Base-by-base conservation (phyloP, 2,329 filamentous ascomycete species). In the Ophiocordyceps camponoti-floridani region DNA sequence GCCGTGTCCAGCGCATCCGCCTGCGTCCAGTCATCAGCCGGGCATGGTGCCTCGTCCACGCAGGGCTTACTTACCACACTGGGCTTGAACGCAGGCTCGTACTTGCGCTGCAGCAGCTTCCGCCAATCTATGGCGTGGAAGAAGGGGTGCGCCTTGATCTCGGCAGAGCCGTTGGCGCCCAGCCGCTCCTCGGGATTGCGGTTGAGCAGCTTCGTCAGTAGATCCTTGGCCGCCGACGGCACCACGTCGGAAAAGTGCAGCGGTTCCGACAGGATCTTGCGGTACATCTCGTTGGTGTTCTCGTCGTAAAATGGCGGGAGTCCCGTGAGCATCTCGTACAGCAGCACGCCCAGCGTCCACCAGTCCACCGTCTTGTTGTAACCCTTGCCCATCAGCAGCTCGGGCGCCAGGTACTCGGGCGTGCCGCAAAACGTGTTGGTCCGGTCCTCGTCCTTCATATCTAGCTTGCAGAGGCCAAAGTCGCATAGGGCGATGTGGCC, bases 71-170 rank as follows among this genome's bases (percentile, higher is more conserved):
- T 66, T 77, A 94, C 84, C 70, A 94, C 88, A 61, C 79, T 94
- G 47, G 91, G 91, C 66, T 94, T 94, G 72, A 96, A 98, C 49
- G 85, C 88, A 47, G 91, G 91, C 68, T 96, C 89, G 59, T 96
- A 96, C 68, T 96, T 96, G 61, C 91, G 79, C 67, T 96, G 91
- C 49, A 98, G 69, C 48, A 98, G 72, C 68, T 96, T 96, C 55
- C 88, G 82, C 91, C 91, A 98, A 62, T 98, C 91, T 54, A 98
- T 96, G 61, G 85, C 89, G 58, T 95, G 88, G 74, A 98, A 96
- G 73, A 98, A 98, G 46, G 89, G 88, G 61, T 98, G 91, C 23
- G 88, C 86, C 68, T 98, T 98, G 70, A 98, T 96, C 65, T 98
- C 91, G 18, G 87, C 84, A 4, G 91, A 89, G 50, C 91, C 91